These are phyloP conservation scores for Ophiostoma sp. DNA, from an alignment of 2,329 filamentous ascomycete species.

Conservation along the genomic window DNA sequence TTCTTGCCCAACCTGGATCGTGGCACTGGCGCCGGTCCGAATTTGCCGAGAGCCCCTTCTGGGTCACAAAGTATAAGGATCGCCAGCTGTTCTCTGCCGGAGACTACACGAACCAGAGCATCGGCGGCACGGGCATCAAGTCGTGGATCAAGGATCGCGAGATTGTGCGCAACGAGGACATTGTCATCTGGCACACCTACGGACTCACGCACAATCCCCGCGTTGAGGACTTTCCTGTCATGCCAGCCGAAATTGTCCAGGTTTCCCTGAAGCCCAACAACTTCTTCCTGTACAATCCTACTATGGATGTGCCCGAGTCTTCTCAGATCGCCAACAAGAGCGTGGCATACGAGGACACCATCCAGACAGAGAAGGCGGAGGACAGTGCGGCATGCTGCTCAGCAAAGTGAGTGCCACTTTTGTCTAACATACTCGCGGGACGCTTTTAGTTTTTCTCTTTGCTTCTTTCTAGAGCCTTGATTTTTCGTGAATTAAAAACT, in stretches of 20 bases:
- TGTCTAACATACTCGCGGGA: background rate
- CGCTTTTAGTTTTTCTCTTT: background rate
- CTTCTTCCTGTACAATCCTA: constrained; percentile 25
- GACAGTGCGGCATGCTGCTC: background rate
- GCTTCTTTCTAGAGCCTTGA: too few relatives aligned
- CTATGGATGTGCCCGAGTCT: constrained; percentile 23
- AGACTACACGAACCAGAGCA: constrained; percentile 35
- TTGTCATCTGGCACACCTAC: constrained; percentile 55
- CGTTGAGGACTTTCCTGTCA: constrained; percentile 63
- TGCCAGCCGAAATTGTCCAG: constrained; percentile 48
- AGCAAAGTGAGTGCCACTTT: background rate
- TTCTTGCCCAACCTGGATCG: constrained; percentile 38
- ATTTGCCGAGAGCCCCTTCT: constrained; percentile 41
- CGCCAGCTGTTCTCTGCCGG: constrained; percentile 42
- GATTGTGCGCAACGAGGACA: constrained; percentile 46
- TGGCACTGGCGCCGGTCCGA: constrained; percentile 39
- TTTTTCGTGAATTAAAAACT: too few relatives aligned
- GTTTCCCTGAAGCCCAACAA: constrained; percentile 23
- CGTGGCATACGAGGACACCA: constrained; percentile 14
- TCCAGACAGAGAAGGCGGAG: background rate
- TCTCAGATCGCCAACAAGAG: constrained; percentile 23
- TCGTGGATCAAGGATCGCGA: constrained; percentile 12
- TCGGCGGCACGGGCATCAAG: background rate
- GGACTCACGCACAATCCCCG: constrained; percentile 60
- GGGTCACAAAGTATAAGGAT: constrained; percentile 43